Base-by-base conservation (phyloP, 2,329 filamentous ascomycete species). In the Calonectria pteridis region DNA sequence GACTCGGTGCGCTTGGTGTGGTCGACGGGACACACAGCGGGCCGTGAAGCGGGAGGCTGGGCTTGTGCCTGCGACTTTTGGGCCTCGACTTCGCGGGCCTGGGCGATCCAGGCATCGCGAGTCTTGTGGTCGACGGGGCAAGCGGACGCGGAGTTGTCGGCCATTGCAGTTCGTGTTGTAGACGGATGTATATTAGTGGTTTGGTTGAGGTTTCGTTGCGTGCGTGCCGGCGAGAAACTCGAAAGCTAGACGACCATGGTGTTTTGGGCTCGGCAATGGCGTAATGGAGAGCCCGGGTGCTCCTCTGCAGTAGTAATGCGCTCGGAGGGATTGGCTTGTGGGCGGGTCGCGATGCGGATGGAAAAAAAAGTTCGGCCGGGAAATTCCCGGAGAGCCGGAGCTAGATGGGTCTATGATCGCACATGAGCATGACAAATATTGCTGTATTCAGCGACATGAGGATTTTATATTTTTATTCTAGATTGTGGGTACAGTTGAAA, bases 101-200 rank as follows among this genome's bases (percentile, higher is more conserved):
- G 92, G 71, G 90, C 88, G 46, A 98, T 90, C 96, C 96, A 99
- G 80, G 93, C 92, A 80, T 95, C 94, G 80, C 97, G 93, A 67
- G 95, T 94, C 81, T 95, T 94, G 86, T 96, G 94, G 86, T 98
- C 96, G 81, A 98, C 95, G 6, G 97, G 97, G 81, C 97, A 98
- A 72, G 88, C 88, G 76, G 79, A 76, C 26, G 80, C 74, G 59
- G 73, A 75, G 68, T 80, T 77, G 71, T 80, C 81, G 49, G 80
- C 75, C 83, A 84, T 84, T 51, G 37, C 53, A 73, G 5, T 29
- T 50, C 69, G 29, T 26, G 4, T 51, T 5, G 50, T 49, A 31
- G 2, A 14, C 7, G 28, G 18, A 31, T n/a, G 62, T 4, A 16
- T 66, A 33, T 40, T 11, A 28, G 20, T 23, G 49, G 26, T 28